A percentile compares a stretch with the other conserved stretches of the same genome.
Evolutionary conservation across 768 basidiomycete genomes (phyloP).

Genomic region (Exidia glandulosa): DNA sequence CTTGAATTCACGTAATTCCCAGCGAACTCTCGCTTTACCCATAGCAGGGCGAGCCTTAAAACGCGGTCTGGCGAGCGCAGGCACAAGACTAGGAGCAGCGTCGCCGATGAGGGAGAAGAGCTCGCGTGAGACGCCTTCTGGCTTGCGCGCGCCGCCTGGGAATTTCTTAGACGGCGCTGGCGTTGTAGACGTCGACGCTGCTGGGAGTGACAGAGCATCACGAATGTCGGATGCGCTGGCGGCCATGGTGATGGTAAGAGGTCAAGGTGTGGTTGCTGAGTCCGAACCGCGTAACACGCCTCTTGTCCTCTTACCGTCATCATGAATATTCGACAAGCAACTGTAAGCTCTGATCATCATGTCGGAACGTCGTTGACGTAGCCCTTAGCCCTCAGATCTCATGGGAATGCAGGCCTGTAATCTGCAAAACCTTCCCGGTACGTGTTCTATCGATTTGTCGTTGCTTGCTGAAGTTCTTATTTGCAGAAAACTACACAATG

Average conservation of each 20-base stretch:
- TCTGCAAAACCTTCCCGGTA: constrained; percentile 68
- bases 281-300: too few species aligned
- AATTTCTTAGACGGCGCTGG: constrained; percentile 32
- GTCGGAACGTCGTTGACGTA: neutral
- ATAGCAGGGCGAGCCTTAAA: constrained; percentile 81
- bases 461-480: neutral
- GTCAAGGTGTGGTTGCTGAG: too few species aligned
- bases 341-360: too few species aligned
- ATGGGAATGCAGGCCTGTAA: constrained; percentile 92
- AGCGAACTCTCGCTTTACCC: constrained; percentile 27
- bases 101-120: constrained; percentile 93
- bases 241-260: constrained; percentile 5
- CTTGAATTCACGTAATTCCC: constrained; percentile 68
- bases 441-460: neutral
- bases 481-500: constrained; percentile 73
- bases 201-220: constrained; percentile 62
- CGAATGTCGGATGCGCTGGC: constrained; percentile 63
- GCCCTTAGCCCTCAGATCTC: constrained; percentile 39
- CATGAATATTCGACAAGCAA: neutral
- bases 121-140: constrained; percentile 87
- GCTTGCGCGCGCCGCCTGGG: constrained; percentile 41
- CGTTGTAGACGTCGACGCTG: constrained; percentile 10
- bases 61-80: constrained; percentile 68
- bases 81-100: constrained; percentile 73
- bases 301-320: too few species aligned